Base-by-base conservation (phyloP, 23 red algal genomes). In the Cyanidium caldarium region DNA sequence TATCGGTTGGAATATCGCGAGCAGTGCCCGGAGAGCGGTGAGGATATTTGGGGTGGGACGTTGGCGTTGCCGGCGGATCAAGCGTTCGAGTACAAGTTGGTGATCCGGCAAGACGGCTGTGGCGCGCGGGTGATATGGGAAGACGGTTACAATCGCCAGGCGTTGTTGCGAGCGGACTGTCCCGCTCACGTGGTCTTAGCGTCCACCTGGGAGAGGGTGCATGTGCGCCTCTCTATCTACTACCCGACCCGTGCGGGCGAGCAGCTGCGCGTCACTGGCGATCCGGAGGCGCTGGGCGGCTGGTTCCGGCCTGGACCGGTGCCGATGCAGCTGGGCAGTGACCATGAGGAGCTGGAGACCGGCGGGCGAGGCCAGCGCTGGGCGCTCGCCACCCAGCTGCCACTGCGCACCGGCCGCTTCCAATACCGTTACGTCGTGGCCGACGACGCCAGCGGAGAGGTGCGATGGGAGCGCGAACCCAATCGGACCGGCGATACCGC, bases 391-490 rank as follows among this genome's bases (percentile, higher is more conserved):
- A 65, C 83, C 2, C 83, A 65, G 44, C 34, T 80, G 37, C 36
- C 45, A 20, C 23, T 46, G 23, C 13, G 25, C n/a, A 58, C 66
- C 33, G 37, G 30, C 0, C 30, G 45, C 0, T 92, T 92, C 75
- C 41, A 39, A 1, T 92, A 92, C 35, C 71, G 86, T 2, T 92
- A 92, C 68, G 78, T 85, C 34, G 25, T 92, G 10, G 61, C 72
- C 43, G 65, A 92, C 76, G 44, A 57, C 16, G 7, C 41, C 19
- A 45, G 35, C 68, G 66, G 70, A 2, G 34, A 66, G 23, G 75
- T 74, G 45, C 42, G 79, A 12, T 92, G 86, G 86, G 86, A 92
- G 57, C 70, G 86, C 14, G 86, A 92, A 57, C 86, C 86, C 26
- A 92, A 92, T 78, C 86, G 86, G 16, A 38, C 61, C 31, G 79